A percentile compares a stretch with the other conserved stretches of the same genome.
These are phyloP conservation scores for Leccinum proliferum DNA, from an alignment of 1,284 basidiomycete genomes.

Conservation along the genomic window DNA sequence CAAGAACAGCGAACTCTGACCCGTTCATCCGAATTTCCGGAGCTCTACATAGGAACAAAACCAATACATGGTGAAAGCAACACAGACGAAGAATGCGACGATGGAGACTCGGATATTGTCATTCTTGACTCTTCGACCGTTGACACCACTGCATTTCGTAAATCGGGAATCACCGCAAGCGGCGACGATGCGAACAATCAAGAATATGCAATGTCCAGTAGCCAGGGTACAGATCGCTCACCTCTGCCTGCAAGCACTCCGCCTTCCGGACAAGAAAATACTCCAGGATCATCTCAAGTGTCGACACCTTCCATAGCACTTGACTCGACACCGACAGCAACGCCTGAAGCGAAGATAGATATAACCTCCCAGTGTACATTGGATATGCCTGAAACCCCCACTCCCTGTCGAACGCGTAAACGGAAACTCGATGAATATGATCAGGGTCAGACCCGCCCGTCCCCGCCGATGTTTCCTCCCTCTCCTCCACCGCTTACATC, in stretches of 20 bases:
- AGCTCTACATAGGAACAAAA: conserved; percentile 26
- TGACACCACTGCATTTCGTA: conserved; percentile 23
- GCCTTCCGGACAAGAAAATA: conserved; percentile 9
- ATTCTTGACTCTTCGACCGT: conserved; percentile 27
- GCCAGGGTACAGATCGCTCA: conserved; percentile 9
- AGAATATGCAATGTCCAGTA: conserved; percentile 3
- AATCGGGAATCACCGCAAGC: conserved; percentile 3
- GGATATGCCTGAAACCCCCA: conserved; percentile 15
- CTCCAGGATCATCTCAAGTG: conserved; percentile 9
- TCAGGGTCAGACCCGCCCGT: conserved; percentile 3
- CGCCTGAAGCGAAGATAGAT: conserved; percentile 1
- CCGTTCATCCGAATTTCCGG: conserved; percentile 28
- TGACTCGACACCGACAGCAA: not conserved
- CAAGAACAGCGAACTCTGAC: conserved; percentile 22
- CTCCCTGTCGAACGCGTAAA: conserved; percentile 15
- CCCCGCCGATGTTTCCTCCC: conserved; percentile 6
- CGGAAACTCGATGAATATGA: conserved; percentile 20
- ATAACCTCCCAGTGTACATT: not conserved
- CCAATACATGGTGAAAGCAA: not conserved
- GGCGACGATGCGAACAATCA: conserved; percentile 2
- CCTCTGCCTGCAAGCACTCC: conserved; percentile 16
- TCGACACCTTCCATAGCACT: conserved; percentile 3
- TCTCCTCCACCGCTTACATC: conserved; percentile 20
- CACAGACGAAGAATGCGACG: conserved; percentile 6
- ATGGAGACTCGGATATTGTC: conserved; percentile 25